Conservation (phyloP, 768 basidiomycete genomes). For the Ramaria sp. region DNA sequence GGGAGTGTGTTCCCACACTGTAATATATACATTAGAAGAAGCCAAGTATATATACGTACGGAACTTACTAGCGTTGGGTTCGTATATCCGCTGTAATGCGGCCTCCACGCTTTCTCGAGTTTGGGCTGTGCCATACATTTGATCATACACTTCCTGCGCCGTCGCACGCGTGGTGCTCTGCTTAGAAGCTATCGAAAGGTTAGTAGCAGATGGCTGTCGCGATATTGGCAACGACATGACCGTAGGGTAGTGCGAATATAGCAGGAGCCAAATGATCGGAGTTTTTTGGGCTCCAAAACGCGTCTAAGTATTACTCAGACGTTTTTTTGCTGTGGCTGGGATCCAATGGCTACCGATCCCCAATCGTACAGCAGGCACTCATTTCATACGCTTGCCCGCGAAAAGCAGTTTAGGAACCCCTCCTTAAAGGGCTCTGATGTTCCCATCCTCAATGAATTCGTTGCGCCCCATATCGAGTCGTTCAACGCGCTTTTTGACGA, state of each 20-base stretch:
- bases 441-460: conserved; percentile 83
- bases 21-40: too few relatives aligned
- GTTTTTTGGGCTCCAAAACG: too few relatives aligned
- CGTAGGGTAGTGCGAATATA: neutral
- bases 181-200: neutral
- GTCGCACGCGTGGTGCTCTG: conserved; percentile 31
- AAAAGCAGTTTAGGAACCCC: conserved; percentile 69
- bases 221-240: neutral
- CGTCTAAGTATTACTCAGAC: too few relatives aligned
- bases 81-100: conserved; percentile 53
- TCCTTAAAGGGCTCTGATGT: conserved; percentile 56
- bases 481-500: conserved; percentile 97
- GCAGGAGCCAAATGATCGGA: neutral
- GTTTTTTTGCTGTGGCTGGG: too few relatives aligned
- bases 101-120: conserved; percentile 30
- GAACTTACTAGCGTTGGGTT: conserved; percentile 54
- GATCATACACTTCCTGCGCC: conserved; percentile 58
- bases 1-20: neutral
- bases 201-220: neutral
- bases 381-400: conserved; percentile 75
- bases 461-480: conserved; percentile 86
- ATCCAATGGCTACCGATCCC: too few relatives aligned
- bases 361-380: conserved; percentile 29
- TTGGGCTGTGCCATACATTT: conserved; percentile 46
- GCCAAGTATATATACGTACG: neutral